Conservation (phyloP, 441 rosid species). For the Euphorbia corollata region DNA sequence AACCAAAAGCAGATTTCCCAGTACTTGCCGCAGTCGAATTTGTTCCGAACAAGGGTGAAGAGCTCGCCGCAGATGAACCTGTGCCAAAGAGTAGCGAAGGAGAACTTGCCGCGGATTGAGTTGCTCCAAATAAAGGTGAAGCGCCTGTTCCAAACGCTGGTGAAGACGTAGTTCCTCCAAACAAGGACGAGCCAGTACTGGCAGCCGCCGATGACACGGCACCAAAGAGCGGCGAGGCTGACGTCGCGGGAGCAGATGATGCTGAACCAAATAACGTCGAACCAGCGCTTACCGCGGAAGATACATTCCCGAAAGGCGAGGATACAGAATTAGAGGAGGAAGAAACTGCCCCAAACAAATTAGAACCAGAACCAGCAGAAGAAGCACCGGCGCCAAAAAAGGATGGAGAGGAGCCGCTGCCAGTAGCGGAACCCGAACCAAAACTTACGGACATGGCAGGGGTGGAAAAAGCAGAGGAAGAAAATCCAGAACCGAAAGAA, state of each 20-base stretch:
- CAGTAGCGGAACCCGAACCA: constrained; percentile 23
- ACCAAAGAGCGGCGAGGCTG: constrained; percentile 1
- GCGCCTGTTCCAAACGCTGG: neutral
- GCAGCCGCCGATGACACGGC: neutral
- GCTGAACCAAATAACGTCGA: constrained; percentile 5
- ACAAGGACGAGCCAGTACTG: constrained; percentile 8
- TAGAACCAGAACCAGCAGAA: constrained; percentile 22
- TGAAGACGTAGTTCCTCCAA: neutral
- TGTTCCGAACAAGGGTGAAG: constrained; percentile 4
- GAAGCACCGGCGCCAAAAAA: constrained; percentile 27
- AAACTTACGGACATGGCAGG: constrained; percentile 22
- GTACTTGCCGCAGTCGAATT: constrained; percentile 10
- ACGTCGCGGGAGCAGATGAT: neutral
- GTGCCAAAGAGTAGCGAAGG: constrained; percentile 17
- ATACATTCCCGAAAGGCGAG: neutral
- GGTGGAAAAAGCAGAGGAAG: constrained; percentile 28
- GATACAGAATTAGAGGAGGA: constrained; percentile 18
- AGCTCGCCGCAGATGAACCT: constrained; percentile 12
- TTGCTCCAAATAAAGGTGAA: constrained; percentile 2
- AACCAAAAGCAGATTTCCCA: neutral
- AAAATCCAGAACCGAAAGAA: constrained; percentile 19
- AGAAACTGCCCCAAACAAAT: constrained; percentile 28
- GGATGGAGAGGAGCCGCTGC: constrained; percentile 25
- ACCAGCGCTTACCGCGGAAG: constrained; percentile 1
- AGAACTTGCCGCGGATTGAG: constrained; percentile 25